Percentiles rank a stretch among this genome's conserved stretches.
phyloP scores from a whole-genome alignment of 2,329 filamentous ascomycete genomes.

The Penicillium hesseltinei region DNA sequence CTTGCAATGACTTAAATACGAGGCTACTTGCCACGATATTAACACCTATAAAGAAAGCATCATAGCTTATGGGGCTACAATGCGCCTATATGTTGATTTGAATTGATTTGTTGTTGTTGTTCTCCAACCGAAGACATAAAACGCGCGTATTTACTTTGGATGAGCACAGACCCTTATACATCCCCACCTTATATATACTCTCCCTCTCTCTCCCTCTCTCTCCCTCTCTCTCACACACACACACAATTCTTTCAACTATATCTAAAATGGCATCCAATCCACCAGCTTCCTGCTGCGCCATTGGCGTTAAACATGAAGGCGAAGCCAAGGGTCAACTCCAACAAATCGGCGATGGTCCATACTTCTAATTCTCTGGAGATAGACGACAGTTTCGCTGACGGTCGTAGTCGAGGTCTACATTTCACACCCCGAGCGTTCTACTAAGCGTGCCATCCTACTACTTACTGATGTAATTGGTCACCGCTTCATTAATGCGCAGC shows the following conservation, averaged over 20 bases:
- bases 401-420: conserved; percentile 18
- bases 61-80: neutral
- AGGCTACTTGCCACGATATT: neutral
- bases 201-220: too few species aligned
- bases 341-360: conserved; percentile 17
- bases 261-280: conserved; percentile 18
- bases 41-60: neutral
- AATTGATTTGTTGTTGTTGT: too few species aligned
- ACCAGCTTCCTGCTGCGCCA: conserved; percentile 16
- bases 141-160: neutral
- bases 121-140: too few species aligned
- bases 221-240: too few species aligned
- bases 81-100: neutral
- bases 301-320: conserved; percentile 20
- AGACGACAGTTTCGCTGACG: neutral
- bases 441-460: conserved; percentile 17
- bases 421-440: conserved; percentile 7
- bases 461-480: conserved; percentile 23
- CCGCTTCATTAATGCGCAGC: conserved; percentile 21
- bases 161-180: neutral
- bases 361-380: neutral
- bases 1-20: neutral
- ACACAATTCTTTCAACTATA: neutral
- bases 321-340: conserved; percentile 15
- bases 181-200: neutral